A percentile compares a stretch with the other conserved stretches of the same genome.
Evolutionary conservation across 2,329 filamentous ascomycete genomes (phyloP).

Genomic region (Rutstroemia sp.): DNA sequence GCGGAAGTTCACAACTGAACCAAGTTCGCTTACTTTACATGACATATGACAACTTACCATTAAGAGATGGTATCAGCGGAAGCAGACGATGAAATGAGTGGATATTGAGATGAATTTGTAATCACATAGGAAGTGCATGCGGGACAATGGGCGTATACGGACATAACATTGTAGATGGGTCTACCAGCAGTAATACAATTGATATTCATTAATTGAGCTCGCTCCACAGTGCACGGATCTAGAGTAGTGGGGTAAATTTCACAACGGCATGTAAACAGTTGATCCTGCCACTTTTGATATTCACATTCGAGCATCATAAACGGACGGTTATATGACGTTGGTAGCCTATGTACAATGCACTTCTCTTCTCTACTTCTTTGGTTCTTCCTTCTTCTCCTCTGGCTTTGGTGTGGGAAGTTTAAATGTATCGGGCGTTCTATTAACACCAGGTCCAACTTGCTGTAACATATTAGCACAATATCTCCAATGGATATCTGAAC

Average conservation of each 20-base stretch:
- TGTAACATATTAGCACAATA: slow-evolving; percentile 37
- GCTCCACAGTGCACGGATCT: too few relatives aligned
- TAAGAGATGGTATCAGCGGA: not conserved
- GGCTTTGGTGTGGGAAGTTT: slow-evolving; percentile 94
- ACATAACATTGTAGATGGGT: not conserved
- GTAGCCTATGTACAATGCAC: slow-evolving; percentile 24
- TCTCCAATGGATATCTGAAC: not conserved
- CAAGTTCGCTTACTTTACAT: too few relatives aligned
- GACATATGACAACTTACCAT: too few relatives aligned
- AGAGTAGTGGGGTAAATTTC: too few relatives aligned
- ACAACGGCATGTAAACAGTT: not conserved
- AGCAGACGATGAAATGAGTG: not conserved
- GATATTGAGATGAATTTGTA: not conserved
- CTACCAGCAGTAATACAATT: too few relatives aligned
- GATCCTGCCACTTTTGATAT: not conserved
- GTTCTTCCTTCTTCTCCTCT: slow-evolving; percentile 82
- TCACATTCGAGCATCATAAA: not conserved
- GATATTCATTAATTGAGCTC: too few relatives aligned
- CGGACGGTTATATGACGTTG: not conserved
- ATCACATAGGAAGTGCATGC: not conserved
- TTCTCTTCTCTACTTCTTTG: slow-evolving; percentile 66
- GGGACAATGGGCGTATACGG: not conserved
- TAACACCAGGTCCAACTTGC: slow-evolving; percentile 62
- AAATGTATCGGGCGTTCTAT: slow-evolving; percentile 79
- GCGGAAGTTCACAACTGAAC: too few relatives aligned